Evolutionary conservation across 2,329 filamentous ascomycete species (phyloP).

Genomic region (Trichoderma semiorbis): DNA sequence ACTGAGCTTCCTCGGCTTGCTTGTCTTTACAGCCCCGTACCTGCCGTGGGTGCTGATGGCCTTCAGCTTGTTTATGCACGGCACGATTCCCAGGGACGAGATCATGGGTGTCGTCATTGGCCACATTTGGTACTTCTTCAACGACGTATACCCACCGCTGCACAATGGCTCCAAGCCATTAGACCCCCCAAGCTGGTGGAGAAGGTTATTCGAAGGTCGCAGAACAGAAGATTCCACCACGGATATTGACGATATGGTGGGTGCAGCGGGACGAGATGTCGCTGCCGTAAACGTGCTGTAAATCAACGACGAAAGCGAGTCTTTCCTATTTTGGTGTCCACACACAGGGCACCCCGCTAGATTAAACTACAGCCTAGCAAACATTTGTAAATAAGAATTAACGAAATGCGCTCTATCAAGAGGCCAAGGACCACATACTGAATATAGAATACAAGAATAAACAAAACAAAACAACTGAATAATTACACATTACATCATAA

Average conservation of each 20-base stretch:
- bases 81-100: slow-evolving; percentile 88
- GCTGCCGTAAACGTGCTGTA: slow-evolving; percentile 14
- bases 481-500: neutral
- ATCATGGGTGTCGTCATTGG: slow-evolving; percentile 93
- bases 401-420: neutral
- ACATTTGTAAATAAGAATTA: neutral
- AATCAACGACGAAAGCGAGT: neutral
- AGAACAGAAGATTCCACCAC: slow-evolving; percentile 47
- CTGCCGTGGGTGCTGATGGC: slow-evolving; percentile 93
- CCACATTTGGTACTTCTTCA: slow-evolving; percentile 98
- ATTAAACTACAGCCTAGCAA: neutral
- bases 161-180: slow-evolving; percentile 81
- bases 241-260: slow-evolving; percentile 59
- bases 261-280: slow-evolving; percentile 44
- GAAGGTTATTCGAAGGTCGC: slow-evolving; percentile 71
- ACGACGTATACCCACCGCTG: slow-evolving; percentile 89
- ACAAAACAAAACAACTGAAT: neutral
- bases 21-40: slow-evolving; percentile 92
- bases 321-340: neutral
- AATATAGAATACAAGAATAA: neutral
- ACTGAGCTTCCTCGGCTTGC: slow-evolving; percentile 80
- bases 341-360: neutral
- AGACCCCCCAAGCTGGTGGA: slow-evolving; percentile 88
- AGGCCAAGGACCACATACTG: neutral
- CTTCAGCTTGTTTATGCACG: slow-evolving; percentile 89